These are phyloP conservation scores for Flaveria robusta DNA, from an alignment of 129 eudicot species.

Conservation along the genomic window DNA sequence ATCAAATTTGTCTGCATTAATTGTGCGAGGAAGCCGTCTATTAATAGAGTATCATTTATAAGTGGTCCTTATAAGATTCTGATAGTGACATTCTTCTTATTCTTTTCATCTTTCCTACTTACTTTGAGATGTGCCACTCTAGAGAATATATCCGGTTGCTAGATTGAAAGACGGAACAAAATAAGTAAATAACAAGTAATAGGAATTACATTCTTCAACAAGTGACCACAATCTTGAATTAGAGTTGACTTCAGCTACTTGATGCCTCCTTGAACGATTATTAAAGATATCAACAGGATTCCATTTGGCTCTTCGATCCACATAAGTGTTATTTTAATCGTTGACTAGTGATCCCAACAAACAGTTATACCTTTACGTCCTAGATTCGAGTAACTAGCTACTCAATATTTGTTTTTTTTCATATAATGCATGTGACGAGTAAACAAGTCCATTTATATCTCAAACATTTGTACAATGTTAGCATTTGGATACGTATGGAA, in stretches of 20 bases:
- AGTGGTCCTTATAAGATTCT: constrained; percentile 3
- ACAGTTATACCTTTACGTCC: too few species aligned
- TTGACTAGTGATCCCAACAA: too few species aligned
- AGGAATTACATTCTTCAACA: constrained; percentile 17
- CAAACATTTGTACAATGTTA: not conserved
- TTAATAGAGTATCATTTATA: constrained; percentile 14
- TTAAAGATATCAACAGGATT: not conserved
- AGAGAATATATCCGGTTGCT: constrained; percentile 6
- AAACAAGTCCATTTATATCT: not conserved
- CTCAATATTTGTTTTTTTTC: not conserved
- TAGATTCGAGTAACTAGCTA: not conserved
- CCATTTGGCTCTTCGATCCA: constrained; percentile 7
- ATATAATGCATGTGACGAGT: not conserved
- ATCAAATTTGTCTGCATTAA: not conserved
- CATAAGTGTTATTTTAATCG: not conserved
- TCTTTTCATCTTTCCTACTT: constrained; percentile 10
- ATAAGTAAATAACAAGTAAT: not conserved
- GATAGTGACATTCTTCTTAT: constrained; percentile 1
- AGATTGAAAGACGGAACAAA: not conserved
- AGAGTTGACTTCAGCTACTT: constrained; percentile 26
- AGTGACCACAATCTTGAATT: constrained; percentile 12
- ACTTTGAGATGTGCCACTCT: not conserved
- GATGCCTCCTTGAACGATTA: constrained; percentile 17
- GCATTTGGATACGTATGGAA: not conserved
- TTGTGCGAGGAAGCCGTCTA: not conserved